phyloP scores from a whole-genome alignment of 306 rosid species.

The Ceratonia siliqua region DNA sequence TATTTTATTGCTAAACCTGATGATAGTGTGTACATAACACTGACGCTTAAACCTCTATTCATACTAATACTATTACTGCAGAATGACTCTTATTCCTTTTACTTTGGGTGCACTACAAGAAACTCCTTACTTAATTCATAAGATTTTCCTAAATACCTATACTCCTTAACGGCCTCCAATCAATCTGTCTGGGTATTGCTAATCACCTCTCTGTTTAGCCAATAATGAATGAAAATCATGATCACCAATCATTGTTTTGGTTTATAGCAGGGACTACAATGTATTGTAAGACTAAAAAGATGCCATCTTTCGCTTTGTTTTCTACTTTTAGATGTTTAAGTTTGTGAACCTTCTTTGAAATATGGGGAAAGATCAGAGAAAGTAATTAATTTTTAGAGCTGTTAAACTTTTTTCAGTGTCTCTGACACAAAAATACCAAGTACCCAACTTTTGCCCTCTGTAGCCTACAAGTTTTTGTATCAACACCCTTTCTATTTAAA shows the following conservation, averaged over 20 bases:
- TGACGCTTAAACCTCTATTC: too few relatives aligned
- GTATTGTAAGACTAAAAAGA: background rate
- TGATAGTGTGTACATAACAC: background rate
- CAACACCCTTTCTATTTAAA: background rate
- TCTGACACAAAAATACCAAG: background rate
- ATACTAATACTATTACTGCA: background rate
- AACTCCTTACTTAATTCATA: background rate
- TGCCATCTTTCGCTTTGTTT: background rate
- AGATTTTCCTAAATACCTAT: background rate
- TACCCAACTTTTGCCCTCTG: too few relatives aligned
- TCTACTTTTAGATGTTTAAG: background rate
- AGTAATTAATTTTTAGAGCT: background rate
- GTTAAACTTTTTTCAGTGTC: slow-evolving; percentile 1
- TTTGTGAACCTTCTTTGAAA: too few relatives aligned
- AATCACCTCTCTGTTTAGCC: background rate
- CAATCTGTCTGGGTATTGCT: background rate
- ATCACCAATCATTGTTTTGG: background rate
- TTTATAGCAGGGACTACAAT: background rate
- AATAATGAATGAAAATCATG: background rate
- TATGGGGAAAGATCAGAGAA: too few relatives aligned
- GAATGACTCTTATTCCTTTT: background rate
- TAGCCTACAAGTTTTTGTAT: too few relatives aligned
- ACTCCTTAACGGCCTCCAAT: background rate
- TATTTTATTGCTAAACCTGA: background rate
- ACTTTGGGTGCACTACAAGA: background rate